These are phyloP conservation scores for Lathyrus tuberosus DNA, from an alignment of 306 rosid genomes.

Conservation along the genomic window DNA sequence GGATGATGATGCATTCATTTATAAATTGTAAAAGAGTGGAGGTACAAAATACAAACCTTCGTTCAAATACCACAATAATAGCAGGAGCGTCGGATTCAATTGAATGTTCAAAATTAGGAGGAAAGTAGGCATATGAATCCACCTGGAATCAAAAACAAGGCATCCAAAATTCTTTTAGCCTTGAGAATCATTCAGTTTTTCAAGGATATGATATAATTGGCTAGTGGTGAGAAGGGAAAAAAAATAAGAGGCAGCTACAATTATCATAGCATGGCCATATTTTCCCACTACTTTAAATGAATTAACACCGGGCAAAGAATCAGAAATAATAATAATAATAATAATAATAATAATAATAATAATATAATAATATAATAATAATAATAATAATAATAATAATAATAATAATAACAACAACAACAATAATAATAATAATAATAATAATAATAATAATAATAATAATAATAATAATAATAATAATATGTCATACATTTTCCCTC, in stretches of 20 bases:
- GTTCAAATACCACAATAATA: slow-evolving; percentile 73
- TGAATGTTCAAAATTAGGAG: slow-evolving; percentile 74
- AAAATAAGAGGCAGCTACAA: slow-evolving; percentile 9
- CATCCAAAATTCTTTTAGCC: slow-evolving; percentile 32
- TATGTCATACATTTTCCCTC: background rate
- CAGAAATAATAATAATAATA: background rate
- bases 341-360: too few relatives aligned
- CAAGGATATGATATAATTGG: slow-evolving; percentile 11
- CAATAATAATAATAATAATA: too few relatives aligned
- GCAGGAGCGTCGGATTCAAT: slow-evolving; percentile 64
- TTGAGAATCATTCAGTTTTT: slow-evolving; percentile 22
- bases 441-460: too few relatives aligned
- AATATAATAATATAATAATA: too few relatives aligned
- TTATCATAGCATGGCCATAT: background rate
- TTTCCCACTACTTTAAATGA: slow-evolving; percentile 8
- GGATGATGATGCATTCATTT: slow-evolving; percentile 16
- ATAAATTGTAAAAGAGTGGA: slow-evolving; percentile 6
- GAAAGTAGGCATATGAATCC: slow-evolving; percentile 84
- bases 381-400: too few relatives aligned
- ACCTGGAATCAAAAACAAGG: slow-evolving; percentile 58
- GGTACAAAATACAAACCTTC: slow-evolving; percentile 65
- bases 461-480: too few relatives aligned
- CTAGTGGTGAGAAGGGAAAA: background rate
- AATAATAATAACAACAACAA: too few relatives aligned
- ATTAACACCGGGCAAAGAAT: slow-evolving; percentile 8